Evolutionary conservation across 202 grass and related monocot species (phyloP).

Genomic region (Musa balbisiana): DNA sequence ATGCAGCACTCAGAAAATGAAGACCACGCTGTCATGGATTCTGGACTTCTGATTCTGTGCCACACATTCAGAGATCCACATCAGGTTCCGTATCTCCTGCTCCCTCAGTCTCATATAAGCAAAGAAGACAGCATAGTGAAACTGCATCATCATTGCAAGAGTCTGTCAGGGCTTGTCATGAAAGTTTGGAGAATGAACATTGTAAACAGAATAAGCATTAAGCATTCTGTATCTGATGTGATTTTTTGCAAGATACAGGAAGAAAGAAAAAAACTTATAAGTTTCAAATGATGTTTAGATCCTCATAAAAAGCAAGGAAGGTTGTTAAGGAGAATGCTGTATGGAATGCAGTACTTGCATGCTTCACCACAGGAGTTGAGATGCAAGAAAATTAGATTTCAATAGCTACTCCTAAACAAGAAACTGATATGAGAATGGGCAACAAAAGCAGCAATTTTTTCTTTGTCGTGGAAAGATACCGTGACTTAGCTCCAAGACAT

Average conservation of each 20-base stretch:
- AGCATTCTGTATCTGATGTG: neutral
- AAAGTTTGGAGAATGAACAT: neutral
- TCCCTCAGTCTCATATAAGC: slow-evolving; percentile 85
- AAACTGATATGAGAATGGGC: no score
- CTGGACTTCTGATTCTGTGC: slow-evolving; percentile 91
- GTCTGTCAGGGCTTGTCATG: neutral
- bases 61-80: slow-evolving; percentile 98
- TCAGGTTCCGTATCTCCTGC: slow-evolving; percentile 95
- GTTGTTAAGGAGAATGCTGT: no score
- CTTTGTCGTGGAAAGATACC: no score
- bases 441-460: no score
- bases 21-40: slow-evolving; percentile 90
- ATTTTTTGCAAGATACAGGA: neutral
- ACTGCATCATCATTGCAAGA: slow-evolving; percentile 42
- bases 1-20: slow-evolving; percentile 60
- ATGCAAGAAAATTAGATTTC: no score
- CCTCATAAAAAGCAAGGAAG: neutral
- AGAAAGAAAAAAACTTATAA: neutral
- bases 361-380: no score
- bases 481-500: no score
- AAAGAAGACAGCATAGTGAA: slow-evolving; percentile 94
- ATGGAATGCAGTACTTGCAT: no score
- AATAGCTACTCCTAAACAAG: no score
- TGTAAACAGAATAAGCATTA: neutral
- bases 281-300: neutral